Conservation (phyloP, 768 basidiomycete genomes). For the Boletus sensibilis region DNA sequence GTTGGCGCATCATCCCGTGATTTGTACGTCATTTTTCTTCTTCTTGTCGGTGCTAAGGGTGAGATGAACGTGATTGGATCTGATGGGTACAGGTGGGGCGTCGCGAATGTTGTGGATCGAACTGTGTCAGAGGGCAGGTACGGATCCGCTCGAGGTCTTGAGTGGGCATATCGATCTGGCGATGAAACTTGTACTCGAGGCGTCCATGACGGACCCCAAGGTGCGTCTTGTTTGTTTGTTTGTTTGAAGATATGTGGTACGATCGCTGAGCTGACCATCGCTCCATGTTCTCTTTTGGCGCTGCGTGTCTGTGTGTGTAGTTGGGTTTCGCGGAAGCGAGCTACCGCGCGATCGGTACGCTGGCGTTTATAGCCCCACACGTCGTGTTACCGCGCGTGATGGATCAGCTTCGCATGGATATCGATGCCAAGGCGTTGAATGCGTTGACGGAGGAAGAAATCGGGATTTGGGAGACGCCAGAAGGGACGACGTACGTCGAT, state of each 20-base stretch:
- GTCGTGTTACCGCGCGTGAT: conserved; percentile 67
- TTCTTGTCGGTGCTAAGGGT: background rate
- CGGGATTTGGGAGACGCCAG: conserved; percentile 83
- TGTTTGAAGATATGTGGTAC: no score
- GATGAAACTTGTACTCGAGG: conserved; percentile 48
- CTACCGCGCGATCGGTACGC: conserved; percentile 69
- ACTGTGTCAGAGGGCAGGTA: conserved; percentile 62
- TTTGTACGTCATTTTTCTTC: conserved; percentile 43
- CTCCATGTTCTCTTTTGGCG: background rate
- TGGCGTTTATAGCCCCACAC: conserved; percentile 77
- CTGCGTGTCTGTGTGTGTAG: conserved; percentile 21
- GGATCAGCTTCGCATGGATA: conserved; percentile 60
- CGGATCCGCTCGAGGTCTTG: conserved; percentile 67
- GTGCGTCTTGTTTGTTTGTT: conserved; percentile 29
- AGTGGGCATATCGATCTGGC: conserved; percentile 48
- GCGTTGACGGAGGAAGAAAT: conserved; percentile 70
- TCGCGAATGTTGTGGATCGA: conserved; percentile 64
- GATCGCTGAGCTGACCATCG: background rate
- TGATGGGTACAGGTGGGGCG: conserved; percentile 13
- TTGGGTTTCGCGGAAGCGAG: conserved; percentile 62
- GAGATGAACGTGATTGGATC: background rate
- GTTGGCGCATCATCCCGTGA: conserved; percentile 68
- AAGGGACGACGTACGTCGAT: conserved; percentile 78
- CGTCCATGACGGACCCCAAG: conserved; percentile 46
- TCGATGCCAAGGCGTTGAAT: conserved; percentile 58